Base-by-base conservation (phyloP, 306 rosid genomes). In the Mucuna pruriens region DNA sequence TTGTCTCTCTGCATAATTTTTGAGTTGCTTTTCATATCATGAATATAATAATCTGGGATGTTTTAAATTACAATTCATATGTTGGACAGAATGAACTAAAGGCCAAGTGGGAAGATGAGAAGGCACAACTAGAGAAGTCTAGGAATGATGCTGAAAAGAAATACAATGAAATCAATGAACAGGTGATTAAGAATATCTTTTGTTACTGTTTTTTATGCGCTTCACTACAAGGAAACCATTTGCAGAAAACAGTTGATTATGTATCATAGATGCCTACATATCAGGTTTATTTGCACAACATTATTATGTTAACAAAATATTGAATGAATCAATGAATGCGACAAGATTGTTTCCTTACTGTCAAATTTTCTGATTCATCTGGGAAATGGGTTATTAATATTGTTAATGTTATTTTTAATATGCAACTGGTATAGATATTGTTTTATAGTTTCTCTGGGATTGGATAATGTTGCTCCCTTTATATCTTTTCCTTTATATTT, bases 161-260 rank as follows among this genome's bases (percentile, higher is more conserved):
- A 83, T 93, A 87, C 64, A 69, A 74, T 51, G 99, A 93, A 84
- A 90, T 95, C 66, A 90, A 95, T 55, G 99, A 95, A 75, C 99
- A 95, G 97, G 99, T 95, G 25, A 45, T 81, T 86, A 26, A 70
- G 45, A 66, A 51, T 80, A 19, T 75, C 15, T 15, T 57, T 9
- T 52, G 3, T 34, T 5, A 9, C 31, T 13, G 4, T 48, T 80
- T 77, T 72, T 38, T 22, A 38, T 57, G 22, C 34, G 73, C 55
- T 6, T 57, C 17, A 16, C 19, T 71, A 17, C 51, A 13, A 49
- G 31, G 34, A 20, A 34, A 20, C 17, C 9, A 16, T 52, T 48
- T 36, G 52, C 46, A 1, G 46, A 19, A 25, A 33, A 65, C 31
- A 65, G 20, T 77, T 48, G 38, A 55, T 40, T 5, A 20, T n/a